A percentile compares a stretch with the other conserved stretches of the same genome.
These are phyloP conservation scores for Trichopus zeylanicus DNA, from an alignment of 116 monocot species.

Conservation along the genomic window DNA sequence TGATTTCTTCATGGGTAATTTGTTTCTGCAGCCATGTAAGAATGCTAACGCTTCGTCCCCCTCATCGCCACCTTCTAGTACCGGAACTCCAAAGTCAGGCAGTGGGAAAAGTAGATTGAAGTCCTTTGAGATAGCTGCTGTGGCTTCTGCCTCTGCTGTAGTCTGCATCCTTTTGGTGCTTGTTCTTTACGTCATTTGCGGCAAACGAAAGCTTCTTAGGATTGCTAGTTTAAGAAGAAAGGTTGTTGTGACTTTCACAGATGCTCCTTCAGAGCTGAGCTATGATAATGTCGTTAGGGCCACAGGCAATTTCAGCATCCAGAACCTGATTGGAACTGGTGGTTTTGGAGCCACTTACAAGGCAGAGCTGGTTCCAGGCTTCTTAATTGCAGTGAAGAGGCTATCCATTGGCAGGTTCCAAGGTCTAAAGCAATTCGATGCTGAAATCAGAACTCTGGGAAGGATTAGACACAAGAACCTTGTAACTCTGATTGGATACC, in stretches of 20 bases:
- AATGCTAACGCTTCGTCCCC: not conserved
- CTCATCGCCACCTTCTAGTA: slow-evolving; percentile 5
- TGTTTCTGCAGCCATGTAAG: slow-evolving; percentile 30
- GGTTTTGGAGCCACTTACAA: slow-evolving; percentile 68
- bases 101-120: slow-evolving; percentile 15
- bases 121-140: slow-evolving; percentile 16
- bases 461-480: slow-evolving; percentile 55
- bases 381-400: slow-evolving; percentile 59
- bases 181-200: slow-evolving; percentile 18
- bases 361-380: slow-evolving; percentile 42
- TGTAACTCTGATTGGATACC: slow-evolving; percentile 58
- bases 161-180: slow-evolving; percentile 30
- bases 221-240: slow-evolving; percentile 25
- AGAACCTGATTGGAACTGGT: slow-evolving; percentile 60
- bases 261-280: slow-evolving; percentile 39
- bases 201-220: slow-evolving; percentile 22
- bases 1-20: slow-evolving; percentile 38
- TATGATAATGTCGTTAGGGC: slow-evolving; percentile 41
- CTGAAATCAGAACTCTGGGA: slow-evolving; percentile 58
- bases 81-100: not conserved
- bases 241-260: slow-evolving; percentile 40
- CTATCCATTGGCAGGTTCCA: slow-evolving; percentile 54
- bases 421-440: slow-evolving; percentile 62
- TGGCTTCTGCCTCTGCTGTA: slow-evolving; percentile 24
- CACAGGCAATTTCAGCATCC: slow-evolving; percentile 55